These are phyloP conservation scores for Abortiporus biennis DNA, from an alignment of 1,284 basidiomycete genomes.

Conservation along the genomic window DNA sequence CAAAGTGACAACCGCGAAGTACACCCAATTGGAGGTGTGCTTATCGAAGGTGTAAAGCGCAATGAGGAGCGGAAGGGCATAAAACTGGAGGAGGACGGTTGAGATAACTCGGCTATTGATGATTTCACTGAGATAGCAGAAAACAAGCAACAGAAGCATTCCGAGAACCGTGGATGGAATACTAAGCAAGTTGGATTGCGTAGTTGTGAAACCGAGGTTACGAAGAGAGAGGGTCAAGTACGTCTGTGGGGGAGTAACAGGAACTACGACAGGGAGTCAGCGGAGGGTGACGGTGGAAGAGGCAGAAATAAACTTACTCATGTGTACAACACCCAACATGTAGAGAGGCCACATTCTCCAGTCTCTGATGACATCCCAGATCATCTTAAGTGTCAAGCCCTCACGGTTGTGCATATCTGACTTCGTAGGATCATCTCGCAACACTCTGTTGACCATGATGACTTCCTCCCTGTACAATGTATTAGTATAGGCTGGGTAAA, in stretches of 20 bases:
- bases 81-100: constrained; percentile 51
- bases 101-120: constrained; percentile 49
- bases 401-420: constrained; percentile 79
- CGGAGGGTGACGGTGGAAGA: neutral
- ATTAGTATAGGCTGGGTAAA: too few relatives aligned
- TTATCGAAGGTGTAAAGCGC: constrained; percentile 48
- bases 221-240: constrained; percentile 62
- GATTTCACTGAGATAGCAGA: constrained; percentile 48
- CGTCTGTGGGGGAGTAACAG: constrained; percentile 38
- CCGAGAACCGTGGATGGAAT: constrained; percentile 42
- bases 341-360: constrained; percentile 72
- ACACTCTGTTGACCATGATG: constrained; percentile 46
- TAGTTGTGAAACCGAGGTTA: constrained; percentile 56
- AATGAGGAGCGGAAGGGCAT: constrained; percentile 55
- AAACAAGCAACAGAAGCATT: constrained; percentile 33
- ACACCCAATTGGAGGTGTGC: constrained; percentile 53
- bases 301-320: constrained; percentile 17
- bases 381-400: constrained; percentile 46
- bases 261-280: constrained; percentile 33
- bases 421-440: constrained; percentile 69
- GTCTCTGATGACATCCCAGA: constrained; percentile 54
- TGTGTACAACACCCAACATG: constrained; percentile 36
- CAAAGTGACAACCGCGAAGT: constrained; percentile 49
- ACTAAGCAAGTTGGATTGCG: constrained; percentile 53
- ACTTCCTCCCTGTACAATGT: constrained; percentile 28